Conservation (phyloP, 805 yeast genomes). For the Metschnikowia continentalis region DNA sequence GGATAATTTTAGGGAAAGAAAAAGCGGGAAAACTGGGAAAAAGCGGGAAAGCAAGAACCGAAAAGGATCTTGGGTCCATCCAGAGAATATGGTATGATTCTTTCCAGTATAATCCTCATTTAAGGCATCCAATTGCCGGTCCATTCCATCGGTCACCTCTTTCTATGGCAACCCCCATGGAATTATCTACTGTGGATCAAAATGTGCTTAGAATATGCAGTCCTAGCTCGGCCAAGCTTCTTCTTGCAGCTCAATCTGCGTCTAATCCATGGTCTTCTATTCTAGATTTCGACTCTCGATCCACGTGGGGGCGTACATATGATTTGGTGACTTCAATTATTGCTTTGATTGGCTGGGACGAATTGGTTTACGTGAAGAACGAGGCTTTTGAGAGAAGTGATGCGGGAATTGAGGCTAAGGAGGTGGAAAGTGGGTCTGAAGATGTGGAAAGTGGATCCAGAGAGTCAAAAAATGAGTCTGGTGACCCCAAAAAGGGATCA, state of each 20-base stretch:
- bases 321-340: constrained; percentile 66
- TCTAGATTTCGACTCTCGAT: constrained; percentile 29
- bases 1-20: neutral
- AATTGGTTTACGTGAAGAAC: constrained; percentile 59
- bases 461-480: constrained; percentile 12
- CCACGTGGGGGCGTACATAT: constrained; percentile 49
- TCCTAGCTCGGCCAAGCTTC: constrained; percentile 23
- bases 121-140: constrained; percentile 36
- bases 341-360: constrained; percentile 78
- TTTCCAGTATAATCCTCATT: constrained; percentile 25
- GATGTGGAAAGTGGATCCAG: too few relatives aligned
- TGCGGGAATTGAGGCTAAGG: too few relatives aligned
- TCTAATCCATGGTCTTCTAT: constrained; percentile 25
- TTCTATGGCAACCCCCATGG: constrained; percentile 28
- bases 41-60: neutral
- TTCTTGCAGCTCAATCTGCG: constrained; percentile 31
- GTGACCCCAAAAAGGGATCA: too few relatives aligned
- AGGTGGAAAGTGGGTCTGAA: too few relatives aligned
- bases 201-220: constrained; percentile 26
- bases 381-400: constrained; percentile 44
- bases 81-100: constrained; percentile 31
- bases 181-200: constrained; percentile 34
- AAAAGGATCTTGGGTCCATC: constrained; percentile 24
- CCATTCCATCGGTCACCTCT: constrained; percentile 36
- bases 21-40: neutral